Evolutionary conservation across 805 yeast species (phyloP), one percentile per base, ranked within the genome.

Genomic region (Metschnikowia santaceciliae): DNA sequence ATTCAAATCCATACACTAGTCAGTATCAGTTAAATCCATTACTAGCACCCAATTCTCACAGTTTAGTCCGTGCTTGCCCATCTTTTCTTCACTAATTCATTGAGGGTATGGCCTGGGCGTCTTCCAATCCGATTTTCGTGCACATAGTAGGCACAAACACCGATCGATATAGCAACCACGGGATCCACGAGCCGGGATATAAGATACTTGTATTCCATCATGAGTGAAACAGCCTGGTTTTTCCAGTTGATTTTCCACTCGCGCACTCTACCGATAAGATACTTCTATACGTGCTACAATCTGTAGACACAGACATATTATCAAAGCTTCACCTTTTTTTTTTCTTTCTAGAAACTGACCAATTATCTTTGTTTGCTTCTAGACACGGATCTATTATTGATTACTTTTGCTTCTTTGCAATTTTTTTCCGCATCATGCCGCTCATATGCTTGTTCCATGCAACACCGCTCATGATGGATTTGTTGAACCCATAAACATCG

Each of bases 381-480:
- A 34, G 11, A 8, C 30, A 26, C 30, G 30, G 30, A 26, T 26
- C 4, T 26, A 8, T 26, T 8, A 26, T 26, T 26, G 30, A 26
- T 32, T 19, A 42, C 37, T 33, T 33, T 15, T 42, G 46, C 38
- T 42, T 42, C 19, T 33, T 53, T 15, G 50, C 48, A 35, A 50
- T 36, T 42, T 50, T 53, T 19, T 53, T 53, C 22, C 48, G 48
- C 72, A 83, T 80, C 59, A 74, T 80, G 55, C 74, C 78, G 48
- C 82, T 77, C 37, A 83, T 71, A 60, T 77, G 79, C 54, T 77
- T 80, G 62, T 82, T 83, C 88, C 88, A 83, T 47, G 76, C 79
- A 11, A 81, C 83, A 2, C 86, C 85, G 52, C 76, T 71, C 78
- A 74, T 74, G 34, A 72, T 70, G 6, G 75, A 68, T 40, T 72